These are phyloP conservation scores for Primulina eburnea DNA, from an alignment of 257 asterid genomes.

Conservation along the genomic window DNA sequence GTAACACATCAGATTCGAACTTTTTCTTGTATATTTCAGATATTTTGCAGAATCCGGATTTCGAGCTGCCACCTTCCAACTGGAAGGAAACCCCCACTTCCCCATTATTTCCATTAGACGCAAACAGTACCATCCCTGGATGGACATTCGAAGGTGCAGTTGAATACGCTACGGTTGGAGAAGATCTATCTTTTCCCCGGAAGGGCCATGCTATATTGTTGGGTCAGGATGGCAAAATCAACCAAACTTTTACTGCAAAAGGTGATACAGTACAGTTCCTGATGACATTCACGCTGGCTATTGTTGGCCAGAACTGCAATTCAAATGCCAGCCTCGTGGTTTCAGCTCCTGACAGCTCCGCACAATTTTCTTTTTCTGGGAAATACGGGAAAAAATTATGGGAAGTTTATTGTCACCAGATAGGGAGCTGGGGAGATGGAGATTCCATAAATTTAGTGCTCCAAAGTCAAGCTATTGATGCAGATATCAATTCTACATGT, in stretches of 20 bases:
- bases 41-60: conserved; percentile 53
- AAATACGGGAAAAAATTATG: conserved; percentile 36
- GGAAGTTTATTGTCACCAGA: conserved; percentile 48
- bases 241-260: conserved; percentile 47
- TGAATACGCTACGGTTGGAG: conserved; percentile 36
- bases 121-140: conserved; percentile 47
- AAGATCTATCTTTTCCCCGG: conserved; percentile 24
- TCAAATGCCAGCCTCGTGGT: conserved; percentile 53
- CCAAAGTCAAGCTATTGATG: conserved; percentile 38
- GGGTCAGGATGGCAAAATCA: conserved; percentile 51
- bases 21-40: conserved; percentile 25
- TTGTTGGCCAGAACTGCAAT: conserved; percentile 39
- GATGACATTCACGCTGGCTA: conserved; percentile 44
- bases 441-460: conserved; percentile 48
- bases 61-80: conserved; percentile 49
- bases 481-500: conserved; percentile 47
- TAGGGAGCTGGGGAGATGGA: conserved; percentile 56
- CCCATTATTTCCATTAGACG: conserved; percentile 33
- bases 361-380: conserved; percentile 32
- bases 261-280: conserved; percentile 35
- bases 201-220: conserved; percentile 47
- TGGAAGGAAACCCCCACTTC: conserved; percentile 36
- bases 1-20: not conserved
- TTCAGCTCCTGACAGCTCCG: conserved; percentile 53
- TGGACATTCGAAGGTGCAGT: conserved; percentile 54